Base-by-base conservation (phyloP, 129 eudicot species). In the Flaveria trinervia region DNA sequence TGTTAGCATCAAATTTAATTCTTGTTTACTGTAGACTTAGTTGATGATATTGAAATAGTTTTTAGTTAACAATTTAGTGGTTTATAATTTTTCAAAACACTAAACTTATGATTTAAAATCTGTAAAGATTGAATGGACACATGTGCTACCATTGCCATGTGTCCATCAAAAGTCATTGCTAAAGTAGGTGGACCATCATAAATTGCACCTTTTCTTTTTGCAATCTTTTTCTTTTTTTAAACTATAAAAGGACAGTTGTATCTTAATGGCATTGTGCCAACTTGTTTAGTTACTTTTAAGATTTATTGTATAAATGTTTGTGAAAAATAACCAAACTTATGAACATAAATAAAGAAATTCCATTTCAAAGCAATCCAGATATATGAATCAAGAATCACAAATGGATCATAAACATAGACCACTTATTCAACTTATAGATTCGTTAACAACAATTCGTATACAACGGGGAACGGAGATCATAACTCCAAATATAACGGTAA, bases 361-460 rank as follows among this genome's bases (percentile, higher is more conserved):
- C 45, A 64, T 33, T 64, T 6, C 69, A 64, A 64, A 30, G 22
- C 12, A 64, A 64, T 30, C 69, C 69, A 64, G 28, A 64, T 3
- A 51, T 18, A 43, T 33, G 80, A 36, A 64, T 64, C 46, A 64
- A 50, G 80, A 36, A 64, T 64, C 68, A 64, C 46, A 15, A 30
- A 1, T 30, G 22, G 46, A 65, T 65, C 20, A 76, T 66, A 44
- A 70, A 70, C 10, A 70, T 8, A 13, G 44, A 69, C 22, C 79
- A 80, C 70, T 73, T 80, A 80, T 80, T 80, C 43, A 73, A 79
- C 72, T 23, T 79, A 36, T 51, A 16, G 51, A 73, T 72, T 73
- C 52, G 48, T 52, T 80, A 49, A 75, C 2, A 73, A 65, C 54
- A 28, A 66, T 73, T 46, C 22, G 57, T 46, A 78, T 76, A 66